Evolutionary conservation across 108 stramenopile species (phyloP), one percentile per base, ranked within the genome.

Genomic region (Pseudonitzschia multiseries): DNA sequence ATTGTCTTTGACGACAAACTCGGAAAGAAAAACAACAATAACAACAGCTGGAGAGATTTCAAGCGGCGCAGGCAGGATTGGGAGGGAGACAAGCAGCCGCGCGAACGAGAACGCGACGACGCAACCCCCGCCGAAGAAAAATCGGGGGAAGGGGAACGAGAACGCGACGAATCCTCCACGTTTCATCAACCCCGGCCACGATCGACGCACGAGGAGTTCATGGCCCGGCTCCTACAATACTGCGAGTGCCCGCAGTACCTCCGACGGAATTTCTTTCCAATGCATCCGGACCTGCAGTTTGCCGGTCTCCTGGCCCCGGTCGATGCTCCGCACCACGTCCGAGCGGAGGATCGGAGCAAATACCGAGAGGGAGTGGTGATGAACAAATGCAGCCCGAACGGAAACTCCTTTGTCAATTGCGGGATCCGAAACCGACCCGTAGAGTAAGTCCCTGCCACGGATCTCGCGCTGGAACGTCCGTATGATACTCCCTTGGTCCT

Each of bases 271-370:
- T 93, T 99, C 74, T 96, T 98, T 71, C 96, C 97, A 15, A 95
- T 92, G 96, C 97, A 97, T 84, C 85, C 89, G 10, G 96, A 96
- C 79, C 82, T 98, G 60, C 93, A 95, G 65, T 96, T 97, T 77
- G 96, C 96, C 31, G 98, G 98, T 18, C 78, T 99, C 43, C 78
- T 99, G 40, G 80, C 89, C n/a, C 97, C 98, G 0, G 78, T 97
- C 54, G 98, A 97, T 75, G 96, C 96, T 10, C 98, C 98, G 36
- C 98, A 99, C 83, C 98, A 99, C 80, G 89, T 98, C 62, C 82
- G 97, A 68, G 90, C 82, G 43, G 87, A 88, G 32, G 98, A 99
- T 75, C 73, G 80, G n/a, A 69, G 79, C 44, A 77, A 71, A 51
- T 99, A 82, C 73, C 83, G 98, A 64, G 97, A 99, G 73, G 98